phyloP scores from a whole-genome alignment of 176 grass and related monocot species.

The sorghum (Sorghum bicolor) region DNA sequence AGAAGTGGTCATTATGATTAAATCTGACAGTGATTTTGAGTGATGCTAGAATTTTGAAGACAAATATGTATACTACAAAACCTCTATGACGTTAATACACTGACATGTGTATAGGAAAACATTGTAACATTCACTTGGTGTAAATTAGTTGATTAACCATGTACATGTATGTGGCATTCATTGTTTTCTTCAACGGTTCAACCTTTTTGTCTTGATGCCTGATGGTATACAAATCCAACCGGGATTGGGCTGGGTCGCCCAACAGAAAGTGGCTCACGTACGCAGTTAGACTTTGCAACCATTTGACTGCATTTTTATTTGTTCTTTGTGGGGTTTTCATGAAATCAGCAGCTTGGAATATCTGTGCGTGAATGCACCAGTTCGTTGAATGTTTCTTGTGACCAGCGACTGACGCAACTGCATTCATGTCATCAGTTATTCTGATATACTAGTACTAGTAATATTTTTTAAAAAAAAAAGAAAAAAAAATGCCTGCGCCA shows the following conservation, averaged over 20 bases:
- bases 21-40: background rate
- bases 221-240: background rate
- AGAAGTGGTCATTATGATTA: constrained; percentile 1
- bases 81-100: background rate
- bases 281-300: background rate
- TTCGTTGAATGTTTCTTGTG: constrained; percentile 16
- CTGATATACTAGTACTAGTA: too few species aligned
- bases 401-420: background rate
- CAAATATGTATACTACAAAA: background rate
- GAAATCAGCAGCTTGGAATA: constrained; percentile 9
- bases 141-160: background rate
- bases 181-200: background rate
- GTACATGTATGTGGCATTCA: background rate
- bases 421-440: background rate
- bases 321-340: background rate
- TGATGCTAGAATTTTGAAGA: background rate
- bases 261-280: background rate
- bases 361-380: background rate
- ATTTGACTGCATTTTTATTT: background rate
- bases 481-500: too few species aligned
- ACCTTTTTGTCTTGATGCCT: background rate
- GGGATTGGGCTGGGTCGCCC: background rate
- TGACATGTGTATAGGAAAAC: constrained; percentile 28
- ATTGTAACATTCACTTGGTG: background rate
- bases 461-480: too few species aligned